These are phyloP conservation scores for Talaromyces sp. DNA, from an alignment of 2,329 filamentous ascomycete genomes.

Conservation along the genomic window DNA sequence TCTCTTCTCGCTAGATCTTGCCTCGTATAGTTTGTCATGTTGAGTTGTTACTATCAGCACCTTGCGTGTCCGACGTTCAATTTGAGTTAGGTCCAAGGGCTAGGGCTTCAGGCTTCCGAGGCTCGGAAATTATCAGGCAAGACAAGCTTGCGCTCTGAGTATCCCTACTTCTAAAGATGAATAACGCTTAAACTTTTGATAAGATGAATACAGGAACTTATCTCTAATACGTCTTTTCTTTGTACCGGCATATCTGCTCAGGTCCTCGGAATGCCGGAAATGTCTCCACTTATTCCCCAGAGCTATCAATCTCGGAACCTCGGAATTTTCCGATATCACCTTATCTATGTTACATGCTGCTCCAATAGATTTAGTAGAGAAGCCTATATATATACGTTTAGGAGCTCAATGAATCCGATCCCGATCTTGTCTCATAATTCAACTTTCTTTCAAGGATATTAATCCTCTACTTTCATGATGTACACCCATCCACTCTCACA, in stretches of 20 bases:
- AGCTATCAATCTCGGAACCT: neutral
- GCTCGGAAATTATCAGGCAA: neutral
- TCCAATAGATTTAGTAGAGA: too few relatives aligned
- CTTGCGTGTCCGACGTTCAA: neutral
- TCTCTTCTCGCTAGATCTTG: neutral
- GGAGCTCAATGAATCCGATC: neutral
- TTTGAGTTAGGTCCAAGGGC: neutral
- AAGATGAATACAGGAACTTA: neutral
- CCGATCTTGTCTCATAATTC: neutral
- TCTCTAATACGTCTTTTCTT: neutral
- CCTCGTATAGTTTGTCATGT: neutral
- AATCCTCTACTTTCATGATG: neutral
- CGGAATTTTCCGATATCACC: conserved; percentile 3
- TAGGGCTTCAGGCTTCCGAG: neutral
- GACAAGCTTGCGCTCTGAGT: neutral
- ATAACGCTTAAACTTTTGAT: neutral
- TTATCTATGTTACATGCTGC: neutral
- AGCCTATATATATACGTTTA: neutral
- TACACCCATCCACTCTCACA: conserved; percentile 31
- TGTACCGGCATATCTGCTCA: neutral
- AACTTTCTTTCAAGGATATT: neutral
- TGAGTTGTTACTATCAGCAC: neutral
- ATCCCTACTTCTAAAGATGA: neutral
- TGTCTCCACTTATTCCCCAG: neutral
- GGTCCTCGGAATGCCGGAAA: neutral